Evolutionary conservation across 179 eudicot genomes (phyloP).

Genomic region (Spergularia azorica): DNA sequence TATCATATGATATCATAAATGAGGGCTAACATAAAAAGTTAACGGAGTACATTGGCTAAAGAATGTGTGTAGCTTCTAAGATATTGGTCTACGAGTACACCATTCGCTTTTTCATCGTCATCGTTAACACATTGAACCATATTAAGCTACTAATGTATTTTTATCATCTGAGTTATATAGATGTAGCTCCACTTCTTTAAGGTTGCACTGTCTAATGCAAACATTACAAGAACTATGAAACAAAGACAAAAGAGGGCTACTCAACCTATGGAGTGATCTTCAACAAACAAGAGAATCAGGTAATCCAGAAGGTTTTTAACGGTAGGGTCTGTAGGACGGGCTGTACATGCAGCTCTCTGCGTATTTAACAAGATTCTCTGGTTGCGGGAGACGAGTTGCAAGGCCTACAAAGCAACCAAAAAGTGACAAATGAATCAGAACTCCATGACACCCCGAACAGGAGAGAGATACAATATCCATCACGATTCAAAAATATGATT

Average conservation of each 20-base stretch:
- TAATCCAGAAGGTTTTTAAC: slow-evolving; percentile 24
- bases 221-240: background rate
- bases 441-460: background rate
- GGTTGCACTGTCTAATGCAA: background rate
- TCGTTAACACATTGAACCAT: background rate
- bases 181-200: background rate
- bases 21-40: background rate
- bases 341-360: slow-evolving; percentile 61
- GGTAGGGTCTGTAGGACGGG: slow-evolving; percentile 45
- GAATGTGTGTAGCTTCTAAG: no score
- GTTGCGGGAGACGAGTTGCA: slow-evolving; percentile 46
- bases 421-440: background rate
- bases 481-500: no score
- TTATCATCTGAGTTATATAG: background rate
- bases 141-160: background rate
- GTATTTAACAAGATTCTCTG: slow-evolving; percentile 43
- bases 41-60: no score
- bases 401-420: slow-evolving; percentile 35
- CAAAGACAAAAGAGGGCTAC: background rate
- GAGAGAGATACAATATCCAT: background rate
- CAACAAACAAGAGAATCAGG: slow-evolving; percentile 6
- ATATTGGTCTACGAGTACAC: no score
- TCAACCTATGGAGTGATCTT: background rate
- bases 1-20: background rate
- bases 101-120: background rate